phyloP scores from a whole-genome alignment of 1,284 basidiomycete species.

The Phylloporus sp. region DNA sequence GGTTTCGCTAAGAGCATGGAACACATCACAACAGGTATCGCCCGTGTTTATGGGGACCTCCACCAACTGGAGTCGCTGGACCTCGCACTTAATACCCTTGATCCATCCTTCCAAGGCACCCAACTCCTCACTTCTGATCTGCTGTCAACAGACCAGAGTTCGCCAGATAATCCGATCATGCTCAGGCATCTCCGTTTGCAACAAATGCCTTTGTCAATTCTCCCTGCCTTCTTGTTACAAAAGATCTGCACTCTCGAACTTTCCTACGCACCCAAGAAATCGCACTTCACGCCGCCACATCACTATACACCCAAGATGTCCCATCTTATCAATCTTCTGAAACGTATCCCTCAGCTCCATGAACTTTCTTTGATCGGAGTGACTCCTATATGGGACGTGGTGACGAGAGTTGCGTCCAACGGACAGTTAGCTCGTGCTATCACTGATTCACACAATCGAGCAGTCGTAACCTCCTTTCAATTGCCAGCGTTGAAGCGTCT shows the following conservation, averaged over 20 bases:
- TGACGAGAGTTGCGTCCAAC: slow-evolving; percentile 24
- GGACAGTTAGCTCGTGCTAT: slow-evolving; percentile 15
- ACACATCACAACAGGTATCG: slow-evolving; percentile 29
- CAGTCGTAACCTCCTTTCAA: slow-evolving; percentile 32
- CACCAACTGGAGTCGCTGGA: slow-evolving; percentile 42
- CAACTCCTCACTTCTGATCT: slow-evolving; percentile 35
- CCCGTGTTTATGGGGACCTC: slow-evolving; percentile 34
- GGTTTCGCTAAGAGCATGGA: slow-evolving; percentile 39
- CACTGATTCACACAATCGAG: slow-evolving; percentile 12
- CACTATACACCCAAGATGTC: slow-evolving; percentile 46
- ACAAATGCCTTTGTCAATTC: slow-evolving; percentile 48
- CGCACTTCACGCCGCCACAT: slow-evolving; percentile 26
- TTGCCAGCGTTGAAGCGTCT: slow-evolving; percentile 34
- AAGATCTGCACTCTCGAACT: slow-evolving; percentile 52
- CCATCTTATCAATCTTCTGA: slow-evolving; percentile 46
- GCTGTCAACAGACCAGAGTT: slow-evolving; percentile 22
- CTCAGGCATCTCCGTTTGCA: slow-evolving; percentile 49
- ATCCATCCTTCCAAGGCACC: slow-evolving; percentile 34
- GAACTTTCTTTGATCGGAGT: slow-evolving; percentile 52
- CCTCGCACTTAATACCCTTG: slow-evolving; percentile 41
- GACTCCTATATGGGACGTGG: slow-evolving; percentile 49
- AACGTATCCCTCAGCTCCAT: slow-evolving; percentile 48
- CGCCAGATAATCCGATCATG: slow-evolving; percentile 15
- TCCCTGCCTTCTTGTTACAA: slow-evolving; percentile 45
- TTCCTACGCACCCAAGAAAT: slow-evolving; percentile 44